These are phyloP conservation scores for Tuber melanosporum DNA, from an alignment of 495 filamentous ascomycete genomes.

Conservation along the genomic window DNA sequence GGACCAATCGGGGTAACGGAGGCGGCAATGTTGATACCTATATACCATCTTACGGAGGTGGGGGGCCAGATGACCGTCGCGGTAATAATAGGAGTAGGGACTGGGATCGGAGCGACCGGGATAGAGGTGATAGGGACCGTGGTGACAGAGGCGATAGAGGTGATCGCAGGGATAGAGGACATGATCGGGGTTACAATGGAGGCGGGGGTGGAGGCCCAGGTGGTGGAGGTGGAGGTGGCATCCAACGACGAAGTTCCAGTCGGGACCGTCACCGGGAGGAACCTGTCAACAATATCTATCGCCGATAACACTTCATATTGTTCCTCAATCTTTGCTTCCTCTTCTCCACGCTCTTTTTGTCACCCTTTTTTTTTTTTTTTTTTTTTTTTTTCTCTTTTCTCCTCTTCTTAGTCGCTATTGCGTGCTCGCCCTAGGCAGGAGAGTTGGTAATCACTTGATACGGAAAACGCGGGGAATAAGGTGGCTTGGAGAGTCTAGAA, in stretches of 20 bases:
- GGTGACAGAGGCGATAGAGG: slow-evolving; percentile 34
- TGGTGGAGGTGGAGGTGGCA: slow-evolving; percentile 24
- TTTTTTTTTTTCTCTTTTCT: slow-evolving; percentile 8
- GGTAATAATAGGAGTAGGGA: slow-evolving; percentile 46
- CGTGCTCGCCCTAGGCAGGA: not conserved
- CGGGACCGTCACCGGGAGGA: slow-evolving; percentile 38
- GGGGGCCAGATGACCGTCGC: slow-evolving; percentile 47
- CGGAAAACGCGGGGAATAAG: not conserved
- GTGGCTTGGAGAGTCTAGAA: not conserved
- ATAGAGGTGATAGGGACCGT: slow-evolving; percentile 38
- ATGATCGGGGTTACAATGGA: slow-evolving; percentile 33
- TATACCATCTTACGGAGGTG: slow-evolving; percentile 52
- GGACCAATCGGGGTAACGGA: slow-evolving; percentile 38
- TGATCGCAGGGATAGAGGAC: slow-evolving; percentile 34
- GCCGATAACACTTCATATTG: slow-evolving; percentile 17
- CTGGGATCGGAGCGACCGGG: slow-evolving; percentile 21
- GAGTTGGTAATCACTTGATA: not conserved
- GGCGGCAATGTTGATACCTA: slow-evolving; percentile 53
- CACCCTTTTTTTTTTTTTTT: slow-evolving; percentile 1
- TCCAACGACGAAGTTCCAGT: slow-evolving; percentile 45
- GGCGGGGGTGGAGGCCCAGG: slow-evolving; percentile 26
- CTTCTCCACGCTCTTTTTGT: not conserved
- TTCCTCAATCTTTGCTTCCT: not conserved
- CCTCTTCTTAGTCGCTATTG: not conserved
- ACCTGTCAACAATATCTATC: slow-evolving; percentile 39